Base-by-base conservation (phyloP, 306 rosid genomes). In the Casuarina cunninghamiana region DNA sequence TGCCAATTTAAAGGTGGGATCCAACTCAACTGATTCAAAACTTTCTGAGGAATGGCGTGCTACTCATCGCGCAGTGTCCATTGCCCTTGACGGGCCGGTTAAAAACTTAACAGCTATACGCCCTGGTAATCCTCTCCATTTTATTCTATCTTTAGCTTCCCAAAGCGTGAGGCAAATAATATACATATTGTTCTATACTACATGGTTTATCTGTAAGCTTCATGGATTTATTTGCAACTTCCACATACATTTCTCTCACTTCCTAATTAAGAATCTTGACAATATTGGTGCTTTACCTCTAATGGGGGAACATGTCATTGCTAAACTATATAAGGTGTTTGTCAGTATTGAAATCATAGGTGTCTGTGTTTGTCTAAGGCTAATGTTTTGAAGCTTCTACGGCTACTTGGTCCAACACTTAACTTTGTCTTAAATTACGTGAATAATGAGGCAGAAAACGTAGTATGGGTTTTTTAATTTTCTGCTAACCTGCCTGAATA, bases 1-100 rank as follows among this genome's bases (percentile, higher is more conserved):
- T 41, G 85, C 81, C 32, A 79, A 79, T 76, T 57, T 71, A 74
- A 90, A 73, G 82, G 50, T 83, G 51, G 90, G 84, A 80, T 63
- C 84, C 65, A 72, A 51, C 45, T 50, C 83, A 55, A 75, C 85
- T 62, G 84, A 87, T 75, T 70, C 91, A 9, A 91, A 88, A 77
- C 88, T 81, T 77, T 83, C 90, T 48, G 97, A 93, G 58, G 93
- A 84, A 75, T 92, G 90, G 77, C 80, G 87, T 85, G 99, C 97
- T 60, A 86, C 99, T 72, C 90, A 90, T 66, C 93, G 88, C 69
- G 90, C 99, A 16, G 84, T 93, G 86, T 89, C 92, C 32, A 38
- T 89, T 72, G 97, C 97, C 74, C 93, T 94, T 62, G 82, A 86
- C 76, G 85, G 82, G 87, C 98, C 90, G 43, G 88, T 87, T 77